Percentiles rank a stretch among this genome's conserved stretches.
Evolutionary conservation across 306 rosid genomes (phyloP).

Genomic region (Calophaca sinica): DNA sequence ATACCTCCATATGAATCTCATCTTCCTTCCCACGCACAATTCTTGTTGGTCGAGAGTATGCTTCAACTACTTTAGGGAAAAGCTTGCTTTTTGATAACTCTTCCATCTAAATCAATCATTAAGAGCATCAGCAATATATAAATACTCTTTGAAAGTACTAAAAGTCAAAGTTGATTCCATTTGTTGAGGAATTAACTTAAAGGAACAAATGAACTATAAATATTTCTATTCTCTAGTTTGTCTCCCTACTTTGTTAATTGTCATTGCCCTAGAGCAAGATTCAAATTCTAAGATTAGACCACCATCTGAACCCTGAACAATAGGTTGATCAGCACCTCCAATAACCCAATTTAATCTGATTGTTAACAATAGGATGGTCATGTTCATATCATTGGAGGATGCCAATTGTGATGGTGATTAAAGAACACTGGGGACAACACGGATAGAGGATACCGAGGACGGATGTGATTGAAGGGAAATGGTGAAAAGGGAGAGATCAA

Average conservation of each 20-base stretch:
- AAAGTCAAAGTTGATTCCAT: neutral
- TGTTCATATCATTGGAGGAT: too few species aligned
- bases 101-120: constrained; percentile 74
- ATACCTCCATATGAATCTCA: constrained; percentile 65
- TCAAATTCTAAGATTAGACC: too few species aligned
- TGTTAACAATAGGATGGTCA: too few species aligned
- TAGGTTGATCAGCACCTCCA: too few species aligned
- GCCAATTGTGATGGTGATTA: too few species aligned
- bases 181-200: too few species aligned
- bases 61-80: constrained; percentile 84
- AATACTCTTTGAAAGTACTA: neutral
- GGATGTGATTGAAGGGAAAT: too few species aligned
- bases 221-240: neutral
- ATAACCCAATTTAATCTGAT: too few species aligned
- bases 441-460: too few species aligned
- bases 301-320: too few species aligned
- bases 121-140: constrained; percentile 38
- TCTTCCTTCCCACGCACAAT: constrained; percentile 89
- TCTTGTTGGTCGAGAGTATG: constrained; percentile 94
- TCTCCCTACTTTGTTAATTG: neutral
- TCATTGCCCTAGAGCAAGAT: neutral
- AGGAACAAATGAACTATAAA: constrained; percentile 10
- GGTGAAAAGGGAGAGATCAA: too few species aligned
- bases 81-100: constrained; percentile 69
- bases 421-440: too few species aligned